Conservation (phyloP, 352 stramenopile species). For the Globisporangium canariense region DNA sequence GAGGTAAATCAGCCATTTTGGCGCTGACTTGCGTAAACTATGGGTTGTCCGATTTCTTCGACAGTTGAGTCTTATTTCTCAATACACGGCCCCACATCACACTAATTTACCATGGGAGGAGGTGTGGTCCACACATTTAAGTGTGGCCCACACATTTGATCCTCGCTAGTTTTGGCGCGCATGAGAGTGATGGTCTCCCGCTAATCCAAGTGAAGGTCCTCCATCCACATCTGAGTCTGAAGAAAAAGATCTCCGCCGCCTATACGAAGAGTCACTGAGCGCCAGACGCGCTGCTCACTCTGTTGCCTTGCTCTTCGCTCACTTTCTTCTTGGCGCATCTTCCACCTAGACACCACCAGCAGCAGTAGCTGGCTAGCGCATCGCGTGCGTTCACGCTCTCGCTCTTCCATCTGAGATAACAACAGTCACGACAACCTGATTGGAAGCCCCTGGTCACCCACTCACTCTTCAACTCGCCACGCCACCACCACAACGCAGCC, state of each 20-base stretch:
- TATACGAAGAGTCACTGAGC: neutral
- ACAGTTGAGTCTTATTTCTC: too few species aligned
- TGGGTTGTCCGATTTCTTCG: too few species aligned
- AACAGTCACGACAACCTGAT: neutral
- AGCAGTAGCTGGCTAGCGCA: neutral
- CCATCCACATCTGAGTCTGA: constrained; percentile 4
- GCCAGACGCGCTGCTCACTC: neutral
- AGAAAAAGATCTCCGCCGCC: constrained; percentile 5
- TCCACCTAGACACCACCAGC: too few species aligned
- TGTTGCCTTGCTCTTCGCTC: neutral
- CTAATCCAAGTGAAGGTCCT: constrained; percentile 1
- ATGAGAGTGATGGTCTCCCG: neutral
- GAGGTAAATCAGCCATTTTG: too few species aligned
- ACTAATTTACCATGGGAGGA: too few species aligned
- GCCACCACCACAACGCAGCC: neutral
- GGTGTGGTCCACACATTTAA: too few species aligned
- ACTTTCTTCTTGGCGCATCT: neutral
- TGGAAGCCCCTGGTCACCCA: neutral
- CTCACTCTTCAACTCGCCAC: constrained; percentile 15
- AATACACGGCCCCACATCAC: too few species aligned
- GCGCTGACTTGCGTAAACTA: too few species aligned
- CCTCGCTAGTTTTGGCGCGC: too few species aligned
- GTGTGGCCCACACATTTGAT: too few species aligned
- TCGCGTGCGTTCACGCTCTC: neutral
- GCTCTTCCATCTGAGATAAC: neutral